Conservation (phyloP, 768 basidiomycete species). For the Suillus subluteus region DNA sequence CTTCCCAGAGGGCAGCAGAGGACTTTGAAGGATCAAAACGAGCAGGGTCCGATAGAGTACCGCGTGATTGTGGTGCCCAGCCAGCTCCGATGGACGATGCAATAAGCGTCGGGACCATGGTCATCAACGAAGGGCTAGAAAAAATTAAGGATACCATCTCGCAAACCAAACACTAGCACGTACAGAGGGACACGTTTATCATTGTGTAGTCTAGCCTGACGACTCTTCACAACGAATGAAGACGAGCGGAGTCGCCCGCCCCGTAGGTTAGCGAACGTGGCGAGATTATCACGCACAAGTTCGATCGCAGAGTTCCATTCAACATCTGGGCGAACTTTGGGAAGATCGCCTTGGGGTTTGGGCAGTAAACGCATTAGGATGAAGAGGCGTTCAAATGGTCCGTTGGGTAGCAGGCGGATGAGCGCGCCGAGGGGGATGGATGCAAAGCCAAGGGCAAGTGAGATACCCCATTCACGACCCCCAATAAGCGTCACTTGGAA, state of each 20-base stretch:
- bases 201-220: constrained; percentile 59
- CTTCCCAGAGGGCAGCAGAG: constrained; percentile 83
- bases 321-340: constrained; percentile 59
- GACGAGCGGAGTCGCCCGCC: constrained; percentile 89
- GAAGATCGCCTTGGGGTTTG: constrained; percentile 61
- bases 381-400: constrained; percentile 70
- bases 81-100: constrained; percentile 74
- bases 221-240: constrained; percentile 82
- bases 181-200: constrained; percentile 49
- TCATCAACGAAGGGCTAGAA: constrained; percentile 68
- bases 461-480: constrained; percentile 93
- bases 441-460: constrained; percentile 82
- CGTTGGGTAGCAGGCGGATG: constrained; percentile 81
- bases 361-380: constrained; percentile 61
- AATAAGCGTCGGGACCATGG: constrained; percentile 76
- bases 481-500: constrained; percentile 84
- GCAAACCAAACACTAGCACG: constrained; percentile 36
- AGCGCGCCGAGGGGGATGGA: constrained; percentile 87
- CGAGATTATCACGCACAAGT: constrained; percentile 84
- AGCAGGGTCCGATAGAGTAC: constrained; percentile 74
- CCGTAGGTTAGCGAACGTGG: constrained; percentile 79
- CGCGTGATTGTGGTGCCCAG: constrained; percentile 58
- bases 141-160: constrained; percentile 32
- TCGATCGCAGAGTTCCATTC: constrained; percentile 82
- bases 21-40: constrained; percentile 78